Percentiles rank a stretch among this genome's conserved stretches.
Evolutionary conservation across 345 rosid genomes (phyloP).

Genomic region (Ceriops tagal): DNA sequence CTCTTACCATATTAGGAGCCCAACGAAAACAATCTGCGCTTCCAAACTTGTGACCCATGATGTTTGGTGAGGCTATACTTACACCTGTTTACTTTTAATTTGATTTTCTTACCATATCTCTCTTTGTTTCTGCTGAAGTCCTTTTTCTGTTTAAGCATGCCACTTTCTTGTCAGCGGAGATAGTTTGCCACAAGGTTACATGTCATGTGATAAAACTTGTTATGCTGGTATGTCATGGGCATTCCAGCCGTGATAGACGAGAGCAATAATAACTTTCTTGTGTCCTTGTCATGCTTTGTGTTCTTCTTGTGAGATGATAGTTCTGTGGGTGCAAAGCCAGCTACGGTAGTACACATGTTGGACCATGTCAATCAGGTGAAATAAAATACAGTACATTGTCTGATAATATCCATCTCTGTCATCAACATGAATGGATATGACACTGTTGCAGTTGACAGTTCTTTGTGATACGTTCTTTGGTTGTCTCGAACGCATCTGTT

Average conservation of each 20-base stretch:
- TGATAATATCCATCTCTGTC: neutral
- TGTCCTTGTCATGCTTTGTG: constrained; percentile 15
- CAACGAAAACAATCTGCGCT: neutral
- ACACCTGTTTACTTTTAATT: neutral
- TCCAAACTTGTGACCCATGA: no score
- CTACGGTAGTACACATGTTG: constrained; percentile 17
- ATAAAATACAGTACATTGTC: neutral
- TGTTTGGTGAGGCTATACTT: no score
- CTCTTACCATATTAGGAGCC: constrained; percentile 7
- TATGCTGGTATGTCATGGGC: constrained; percentile 14
- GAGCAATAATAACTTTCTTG: constrained; percentile 17
- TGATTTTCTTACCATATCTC: neutral
- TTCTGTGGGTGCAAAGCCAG: constrained; percentile 27
- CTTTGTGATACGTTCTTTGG: neutral
- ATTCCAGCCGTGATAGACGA: constrained; percentile 21
- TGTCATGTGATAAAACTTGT: neutral
- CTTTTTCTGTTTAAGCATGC: no score
- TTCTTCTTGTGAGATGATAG: constrained; percentile 32
- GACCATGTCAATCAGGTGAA: constrained; percentile 19
- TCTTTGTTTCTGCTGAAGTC: neutral
- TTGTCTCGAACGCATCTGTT: neutral
- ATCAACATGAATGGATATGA: neutral
- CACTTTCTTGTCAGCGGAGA: no score
- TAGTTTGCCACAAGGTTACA: neutral
- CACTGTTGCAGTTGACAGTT: neutral